These are phyloP conservation scores for Bipolaris zeicola DNA, from an alignment of 2,329 filamentous ascomycete species.

Conservation along the genomic window DNA sequence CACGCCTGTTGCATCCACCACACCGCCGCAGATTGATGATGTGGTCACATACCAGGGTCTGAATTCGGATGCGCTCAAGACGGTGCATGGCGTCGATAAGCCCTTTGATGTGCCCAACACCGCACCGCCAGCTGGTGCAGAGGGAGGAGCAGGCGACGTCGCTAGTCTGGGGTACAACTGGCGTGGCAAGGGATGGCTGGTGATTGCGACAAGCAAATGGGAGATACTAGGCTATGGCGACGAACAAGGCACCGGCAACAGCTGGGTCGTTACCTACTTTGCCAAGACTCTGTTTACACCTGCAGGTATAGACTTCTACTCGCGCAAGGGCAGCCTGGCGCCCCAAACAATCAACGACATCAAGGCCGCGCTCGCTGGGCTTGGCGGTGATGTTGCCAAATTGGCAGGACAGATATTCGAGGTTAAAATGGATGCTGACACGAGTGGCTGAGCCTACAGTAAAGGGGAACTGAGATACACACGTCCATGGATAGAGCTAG, in stretches of 20 bases:
- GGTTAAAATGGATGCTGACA: constrained; percentile 39
- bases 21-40: constrained; percentile 64
- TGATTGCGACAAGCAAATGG: constrained; percentile 77
- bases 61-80: constrained; percentile 59
- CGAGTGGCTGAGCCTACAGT: constrained; percentile 12
- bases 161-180: constrained; percentile 64
- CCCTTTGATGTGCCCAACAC: constrained; percentile 42
- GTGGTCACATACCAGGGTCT: constrained; percentile 71
- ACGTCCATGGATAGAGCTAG: neutral
- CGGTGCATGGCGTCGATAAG: constrained; percentile 69
- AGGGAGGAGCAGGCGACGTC: constrained; percentile 41
- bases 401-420: constrained; percentile 59
- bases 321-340: constrained; percentile 63
- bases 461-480: neutral
- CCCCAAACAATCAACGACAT: constrained; percentile 63
- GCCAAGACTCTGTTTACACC: constrained; percentile 82
- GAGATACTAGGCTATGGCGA: constrained; percentile 80
- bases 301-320: constrained; percentile 80
- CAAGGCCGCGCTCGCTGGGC: constrained; percentile 57
- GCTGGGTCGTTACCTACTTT: constrained; percentile 85
- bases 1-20: constrained; percentile 48
- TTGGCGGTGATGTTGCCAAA: constrained; percentile 60
- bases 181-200: constrained; percentile 77
- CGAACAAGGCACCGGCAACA: constrained; percentile 52
- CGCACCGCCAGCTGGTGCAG: neutral